Conservation (phyloP, 345 rosid genomes). For the Streptanthus diversifolius region DNA sequence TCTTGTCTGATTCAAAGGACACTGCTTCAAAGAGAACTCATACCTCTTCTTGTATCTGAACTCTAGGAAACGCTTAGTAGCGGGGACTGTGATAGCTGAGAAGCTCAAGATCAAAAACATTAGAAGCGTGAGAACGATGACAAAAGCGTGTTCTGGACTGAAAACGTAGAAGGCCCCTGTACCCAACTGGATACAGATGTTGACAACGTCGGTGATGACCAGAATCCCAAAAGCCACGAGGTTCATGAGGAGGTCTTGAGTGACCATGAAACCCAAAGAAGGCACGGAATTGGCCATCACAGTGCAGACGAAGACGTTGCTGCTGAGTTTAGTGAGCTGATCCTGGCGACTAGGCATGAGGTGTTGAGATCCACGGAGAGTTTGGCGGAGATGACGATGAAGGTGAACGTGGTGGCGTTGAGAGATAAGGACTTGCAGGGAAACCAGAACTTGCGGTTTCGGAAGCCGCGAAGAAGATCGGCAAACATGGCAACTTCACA, state of each 20-base stretch:
- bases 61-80: slow-evolving; percentile 50
- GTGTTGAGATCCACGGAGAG: slow-evolving; percentile 85
- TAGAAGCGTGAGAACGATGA: slow-evolving; percentile 57
- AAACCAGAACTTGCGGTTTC: slow-evolving; percentile 63
- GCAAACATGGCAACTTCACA: slow-evolving; percentile 65
- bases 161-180: slow-evolving; percentile 67
- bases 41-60: slow-evolving; percentile 50
- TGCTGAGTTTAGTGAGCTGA: slow-evolving; percentile 87
- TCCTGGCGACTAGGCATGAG: slow-evolving; percentile 71
- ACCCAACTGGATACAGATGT: slow-evolving; percentile 66
- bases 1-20: slow-evolving; percentile 29
- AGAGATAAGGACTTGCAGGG: slow-evolving; percentile 64
- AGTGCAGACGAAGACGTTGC: slow-evolving; percentile 63
- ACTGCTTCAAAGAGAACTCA: slow-evolving; percentile 48
- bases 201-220: slow-evolving; percentile 60
- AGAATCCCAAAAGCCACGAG: slow-evolving; percentile 64
- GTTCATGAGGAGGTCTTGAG: slow-evolving; percentile 47
- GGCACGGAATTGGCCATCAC: slow-evolving; percentile 82
- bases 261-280: slow-evolving; percentile 72
- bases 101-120: slow-evolving; percentile 54
- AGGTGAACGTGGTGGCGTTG: slow-evolving; percentile 68
- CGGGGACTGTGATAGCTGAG: slow-evolving; percentile 55
- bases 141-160: slow-evolving; percentile 58
- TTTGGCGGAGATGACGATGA: slow-evolving; percentile 61
- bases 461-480: slow-evolving; percentile 58